Base-by-base conservation (phyloP, 495 filamentous ascomycete species). In the Xylaria sp. region DNA sequence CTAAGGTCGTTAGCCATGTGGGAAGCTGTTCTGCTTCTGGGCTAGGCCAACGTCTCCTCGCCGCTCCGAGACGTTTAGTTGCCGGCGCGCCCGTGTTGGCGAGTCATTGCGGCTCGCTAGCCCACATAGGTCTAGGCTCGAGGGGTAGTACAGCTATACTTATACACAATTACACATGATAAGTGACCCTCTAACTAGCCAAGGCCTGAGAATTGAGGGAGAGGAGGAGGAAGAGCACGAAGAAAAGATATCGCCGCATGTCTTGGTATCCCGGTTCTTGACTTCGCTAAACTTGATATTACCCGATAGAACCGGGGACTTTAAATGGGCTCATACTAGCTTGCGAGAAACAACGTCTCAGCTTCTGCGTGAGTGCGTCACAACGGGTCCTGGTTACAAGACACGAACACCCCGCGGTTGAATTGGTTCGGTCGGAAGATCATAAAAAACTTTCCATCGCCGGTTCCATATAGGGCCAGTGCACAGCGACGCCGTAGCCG, bases 71-170 rank as follows among this genome's bases (percentile, higher is more conserved):
- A 67, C n/a, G 50, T 57, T 29, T 55, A 11, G 48, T 19, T 67
- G 41, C 65, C 65, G 65, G 66, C 40, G 26, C 43, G 26, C 24
- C 52, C 17, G 8, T 44, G 44, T 55, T 68, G 11, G 53, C 66
- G 66, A 59, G 53, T 68, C 66, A 61, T 68, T 68, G 66, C 55
- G 66, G 66, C 66, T 68, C 52, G 66, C 53, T 58, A 53, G 66
- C 33, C 64, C n/a, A 50, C 53, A 61, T 44, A 46, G 55, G 37
- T 61, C 66, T 61, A 68, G 66, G 40, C 55, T 61, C 41, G 35
- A 58, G 31, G 17, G 50, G 48, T 41, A 44, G 29, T 37, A 40
- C 43, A 55, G 65, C 15, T 67, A n/a, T 61, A 37, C 17, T 40
- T n/a, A n/a, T n/a, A n/a, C n/a, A n/a, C n/a, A n/a, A n/a, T n/a